phyloP scores from a whole-genome alignment of 306 rosid genomes.

The Inga oerstediana region DNA sequence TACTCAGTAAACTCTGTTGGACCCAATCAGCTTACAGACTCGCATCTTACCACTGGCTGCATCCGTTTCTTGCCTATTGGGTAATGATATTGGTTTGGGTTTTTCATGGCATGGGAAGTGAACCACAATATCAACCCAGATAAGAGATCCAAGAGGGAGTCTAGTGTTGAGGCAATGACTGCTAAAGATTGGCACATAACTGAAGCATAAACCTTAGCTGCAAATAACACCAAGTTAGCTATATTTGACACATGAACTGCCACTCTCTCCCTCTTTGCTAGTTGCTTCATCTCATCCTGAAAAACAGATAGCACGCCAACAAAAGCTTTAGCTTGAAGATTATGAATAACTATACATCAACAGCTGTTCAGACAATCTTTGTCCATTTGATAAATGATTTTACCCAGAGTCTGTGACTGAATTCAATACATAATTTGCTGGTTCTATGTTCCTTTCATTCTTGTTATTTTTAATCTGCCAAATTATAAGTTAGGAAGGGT shows the following conservation, averaged over 20 bases:
- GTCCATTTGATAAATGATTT: background rate
- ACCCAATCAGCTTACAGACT: background rate
- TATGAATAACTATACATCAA: background rate
- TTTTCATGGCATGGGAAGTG: constrained; percentile 72
- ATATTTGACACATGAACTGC: constrained; percentile 63
- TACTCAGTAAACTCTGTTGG: background rate
- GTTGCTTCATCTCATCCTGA: constrained; percentile 72
- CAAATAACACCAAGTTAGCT: constrained; percentile 68
- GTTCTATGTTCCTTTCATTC: background rate
- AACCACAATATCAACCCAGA: constrained; percentile 90
- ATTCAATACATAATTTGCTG: background rate
- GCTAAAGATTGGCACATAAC: constrained; percentile 70
- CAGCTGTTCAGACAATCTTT: background rate
- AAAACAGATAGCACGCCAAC: constrained; percentile 16
- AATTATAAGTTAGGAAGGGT: constrained; percentile 9
- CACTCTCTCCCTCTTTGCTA: constrained; percentile 67
- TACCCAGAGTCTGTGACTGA: background rate
- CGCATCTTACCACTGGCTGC: constrained; percentile 76
- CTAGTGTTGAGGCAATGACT: constrained; percentile 84
- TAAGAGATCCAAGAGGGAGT: constrained; percentile 81
- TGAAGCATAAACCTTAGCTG: constrained; percentile 74
- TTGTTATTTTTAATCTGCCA: background rate
- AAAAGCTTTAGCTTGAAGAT: background rate
- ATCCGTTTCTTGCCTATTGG: constrained; percentile 91
- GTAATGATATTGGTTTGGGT: constrained; percentile 64